Evolutionary conservation across 2,329 filamentous ascomycete genomes (phyloP), one percentile per base, ranked within the genome.

Genomic region (Dactylellina haptotyla): DNA sequence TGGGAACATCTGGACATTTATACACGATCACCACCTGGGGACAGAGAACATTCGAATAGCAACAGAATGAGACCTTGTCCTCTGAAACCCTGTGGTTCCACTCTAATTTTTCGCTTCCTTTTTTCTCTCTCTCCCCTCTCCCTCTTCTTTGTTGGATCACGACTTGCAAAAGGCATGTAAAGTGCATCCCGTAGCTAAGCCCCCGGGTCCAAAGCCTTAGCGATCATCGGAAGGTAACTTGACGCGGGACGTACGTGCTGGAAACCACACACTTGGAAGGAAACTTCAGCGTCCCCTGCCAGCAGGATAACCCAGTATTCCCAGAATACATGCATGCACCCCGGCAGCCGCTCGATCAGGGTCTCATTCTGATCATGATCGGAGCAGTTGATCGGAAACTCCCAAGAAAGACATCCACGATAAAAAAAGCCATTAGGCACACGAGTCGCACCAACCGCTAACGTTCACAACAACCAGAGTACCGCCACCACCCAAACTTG

Each of bases 211-310:
- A 45, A 72, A 51, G 45, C 41, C n/a, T 58, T 51, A 53, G 30
- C 53, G 67, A 34, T 46, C 43, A 59, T 43, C 58, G 58, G 66
- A 71, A 71, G 66, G 67, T 65, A 72, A 72, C 67, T 65, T 72
- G 53, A 72, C 30, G 53, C 67, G 67, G 67, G 58, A 58, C n/a
- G 32, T 54, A 39, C 16, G 28, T 23, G 23, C 23, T 50, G 46
- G n/a, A n/a, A n/a, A n/a, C n/a, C n/a, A n/a, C n/a, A n/a, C n/a
- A n/a, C n/a, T n/a, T 25, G 48, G 41, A 41, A 25, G 56, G 41
- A 30, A 39, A 46, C 50, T 53, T 45, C 46, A 56, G 37, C 14
- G 26, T 20, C 51, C 48, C 56, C 51, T 62, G 45, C 25, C 43
- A 14, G 46, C 20, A n/a, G n/a, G n/a, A n/a, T n/a, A n/a, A n/a